Evolutionary conservation across 805 yeast genomes (phyloP).

Genomic region (Nakazawaea populi): DNA sequence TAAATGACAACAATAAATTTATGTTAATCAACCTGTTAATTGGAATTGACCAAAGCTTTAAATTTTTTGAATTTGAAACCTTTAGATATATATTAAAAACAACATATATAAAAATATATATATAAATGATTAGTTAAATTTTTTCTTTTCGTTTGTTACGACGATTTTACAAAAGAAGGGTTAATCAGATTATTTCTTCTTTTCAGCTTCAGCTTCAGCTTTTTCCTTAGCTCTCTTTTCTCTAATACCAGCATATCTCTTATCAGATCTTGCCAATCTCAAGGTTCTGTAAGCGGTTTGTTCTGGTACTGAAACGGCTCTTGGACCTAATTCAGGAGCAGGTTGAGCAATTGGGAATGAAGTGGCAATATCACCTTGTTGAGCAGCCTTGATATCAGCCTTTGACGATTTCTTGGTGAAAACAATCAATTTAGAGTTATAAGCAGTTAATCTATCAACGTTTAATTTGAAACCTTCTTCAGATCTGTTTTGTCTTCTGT

Average conservation of each 20-base stretch:
- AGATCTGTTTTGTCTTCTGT: constrained; percentile 98
- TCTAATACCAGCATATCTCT: constrained; percentile 92
- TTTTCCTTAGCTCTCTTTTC: constrained; percentile 95
- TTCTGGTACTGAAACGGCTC: constrained; percentile 78
- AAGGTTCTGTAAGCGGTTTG: constrained; percentile 86
- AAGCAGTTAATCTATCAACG: constrained; percentile 95
- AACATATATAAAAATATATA: no score
- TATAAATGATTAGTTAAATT: no score
- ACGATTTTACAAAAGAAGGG: no score
- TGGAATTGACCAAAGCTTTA: no score
- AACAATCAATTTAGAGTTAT: constrained; percentile 91
- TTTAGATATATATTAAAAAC: no score
- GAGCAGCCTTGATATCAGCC: constrained; percentile 57
- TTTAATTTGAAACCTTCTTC: constrained; percentile 91
- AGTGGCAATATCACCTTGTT: constrained; percentile 68
- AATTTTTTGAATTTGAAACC: no score
- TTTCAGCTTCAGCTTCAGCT: constrained; percentile 99
- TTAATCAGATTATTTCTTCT: constrained; percentile 72
- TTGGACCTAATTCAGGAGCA: constrained; percentile 66
- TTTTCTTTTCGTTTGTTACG: no score
- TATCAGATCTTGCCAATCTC: constrained; percentile 91
- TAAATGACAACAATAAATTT: no score
- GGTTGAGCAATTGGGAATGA: constrained; percentile 90
- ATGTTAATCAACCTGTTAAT: no score
- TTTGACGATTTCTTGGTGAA: constrained; percentile 85